Evolutionary conservation across 2,329 filamentous ascomycete species (phyloP).

Genomic region (Xylaria multiplex): DNA sequence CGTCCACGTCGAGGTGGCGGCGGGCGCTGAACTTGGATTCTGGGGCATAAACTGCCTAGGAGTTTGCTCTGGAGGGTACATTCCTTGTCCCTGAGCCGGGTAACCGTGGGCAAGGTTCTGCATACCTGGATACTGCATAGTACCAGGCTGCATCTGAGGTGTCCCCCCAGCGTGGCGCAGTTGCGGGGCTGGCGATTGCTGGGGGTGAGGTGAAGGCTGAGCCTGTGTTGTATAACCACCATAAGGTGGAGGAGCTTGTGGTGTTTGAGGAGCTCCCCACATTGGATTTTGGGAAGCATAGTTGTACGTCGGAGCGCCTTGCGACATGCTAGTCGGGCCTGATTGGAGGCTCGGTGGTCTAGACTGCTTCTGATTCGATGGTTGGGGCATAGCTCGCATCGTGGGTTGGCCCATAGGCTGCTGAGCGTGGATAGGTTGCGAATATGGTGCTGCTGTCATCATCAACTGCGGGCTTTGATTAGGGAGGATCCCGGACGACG

Average conservation of each 20-base stretch:
- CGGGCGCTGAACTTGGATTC: conserved; percentile 61
- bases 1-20: conserved; percentile 64
- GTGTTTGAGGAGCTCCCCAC: conserved; percentile 69
- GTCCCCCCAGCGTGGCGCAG: conserved; percentile 65
- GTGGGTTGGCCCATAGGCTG: conserved; percentile 77
- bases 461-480: conserved; percentile 74
- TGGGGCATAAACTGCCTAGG: conserved; percentile 75
- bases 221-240: conserved; percentile 64
- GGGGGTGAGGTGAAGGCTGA: conserved; percentile 60
- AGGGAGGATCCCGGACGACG: conserved; percentile 67
- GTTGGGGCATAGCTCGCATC: conserved; percentile 74
- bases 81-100: conserved; percentile 63
- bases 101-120: conserved; percentile 69
- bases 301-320: conserved; percentile 66
- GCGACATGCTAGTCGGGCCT: conserved; percentile 63
- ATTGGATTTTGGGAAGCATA: conserved; percentile 71
- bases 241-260: conserved; percentile 69
- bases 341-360: conserved; percentile 70
- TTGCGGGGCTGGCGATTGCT: conserved; percentile 68
- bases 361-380: conserved; percentile 70
- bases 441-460: conserved; percentile 73
- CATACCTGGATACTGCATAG: conserved; percentile 72
- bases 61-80: conserved; percentile 71
- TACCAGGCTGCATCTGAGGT: conserved; percentile 65
- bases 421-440: conserved; percentile 76